Evolutionary conservation across 2,329 filamentous ascomycete genomes (phyloP), one percentile per base, ranked within the genome.

Genomic region (Cyanodermella asteris): DNA sequence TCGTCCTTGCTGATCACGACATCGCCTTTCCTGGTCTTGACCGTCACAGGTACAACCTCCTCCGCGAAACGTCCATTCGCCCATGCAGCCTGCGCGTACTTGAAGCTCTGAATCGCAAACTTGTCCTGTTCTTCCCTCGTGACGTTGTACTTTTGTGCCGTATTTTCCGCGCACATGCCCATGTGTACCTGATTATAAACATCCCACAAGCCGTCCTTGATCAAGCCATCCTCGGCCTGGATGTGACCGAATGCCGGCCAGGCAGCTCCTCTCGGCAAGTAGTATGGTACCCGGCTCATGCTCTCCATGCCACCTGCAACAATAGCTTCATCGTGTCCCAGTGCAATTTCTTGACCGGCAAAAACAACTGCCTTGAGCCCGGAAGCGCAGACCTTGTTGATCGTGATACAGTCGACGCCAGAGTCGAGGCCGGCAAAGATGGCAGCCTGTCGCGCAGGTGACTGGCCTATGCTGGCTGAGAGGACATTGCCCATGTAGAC

Each of bases 401-500:
- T 72, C 10, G 87, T 94, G 25, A 74, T 72, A 18, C 82, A 75
- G 53, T 97, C 87, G 28, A 90, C 64, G 5, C 61, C 67, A n/a
- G 69, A 56, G 7, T 80, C 63, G 4, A 94, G 65, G 2, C 82
- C 82, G 4, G 87, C 80, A 42, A 90, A 84, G 31, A 94, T 74
- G 35, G 68, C 58, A 7, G 87, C 87, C 54, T 97, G 87, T 24
- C 87, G 70, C 13, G 87, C 84, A 2, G 87, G 87, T 1, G 87
- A 68, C 53, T 97, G 87, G 22, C 87, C 87, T 5, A 87, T 64
- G 11, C 64, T 65, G 22, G 63, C 84, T 47, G 81, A 72, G 20
- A 94, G 62, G 7, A 94, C 87, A 42, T 93, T 91, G 44, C 87
- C 87, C 77, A 94, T 91, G 56, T 94, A 94, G 10, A 94, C 80